Conservation (phyloP, 306 rosid species). For the Rosa lucieae region DNA sequence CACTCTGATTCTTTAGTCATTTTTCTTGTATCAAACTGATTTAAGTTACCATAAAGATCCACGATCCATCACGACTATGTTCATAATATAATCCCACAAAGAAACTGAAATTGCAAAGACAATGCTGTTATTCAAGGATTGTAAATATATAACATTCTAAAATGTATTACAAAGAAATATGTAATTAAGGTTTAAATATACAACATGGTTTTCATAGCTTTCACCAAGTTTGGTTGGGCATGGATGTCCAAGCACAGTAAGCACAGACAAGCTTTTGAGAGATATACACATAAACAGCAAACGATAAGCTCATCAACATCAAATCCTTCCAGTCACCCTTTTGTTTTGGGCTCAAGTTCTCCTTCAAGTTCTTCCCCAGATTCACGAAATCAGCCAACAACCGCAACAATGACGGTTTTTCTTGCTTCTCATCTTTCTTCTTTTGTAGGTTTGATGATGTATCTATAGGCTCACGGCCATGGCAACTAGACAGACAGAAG, state of each 20-base stretch:
- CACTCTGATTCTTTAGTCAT: not conserved
- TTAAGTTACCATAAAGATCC: too few relatives aligned
- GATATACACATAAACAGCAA: constrained; percentile 86
- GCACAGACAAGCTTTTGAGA: constrained; percentile 76
- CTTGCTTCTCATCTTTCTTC: constrained; percentile 31
- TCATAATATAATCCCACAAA: too few relatives aligned
- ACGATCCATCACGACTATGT: too few relatives aligned
- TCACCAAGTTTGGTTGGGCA: constrained; percentile 60
- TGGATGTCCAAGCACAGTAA: constrained; percentile 60
- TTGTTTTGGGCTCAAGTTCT: constrained; percentile 64
- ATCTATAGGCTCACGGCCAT: constrained; percentile 33
- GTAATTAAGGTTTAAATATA: not conserved
- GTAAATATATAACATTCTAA: not conserved
- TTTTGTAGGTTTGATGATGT: constrained; percentile 26
- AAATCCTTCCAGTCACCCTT: constrained; percentile 90
- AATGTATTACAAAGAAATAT: not conserved
- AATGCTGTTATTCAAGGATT: not conserved
- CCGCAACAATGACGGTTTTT: constrained; percentile 15
- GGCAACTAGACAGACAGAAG: constrained; percentile 29
- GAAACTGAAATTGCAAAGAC: not conserved
- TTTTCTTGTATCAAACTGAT: not conserved
- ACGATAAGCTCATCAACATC: constrained; percentile 74
- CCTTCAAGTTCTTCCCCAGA: constrained; percentile 47
- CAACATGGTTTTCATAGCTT: not conserved
- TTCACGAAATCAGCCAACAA: constrained; percentile 39